Conservation (phyloP, 192 early-diverging fungal genomes). For the Backusella macrospora region DNA sequence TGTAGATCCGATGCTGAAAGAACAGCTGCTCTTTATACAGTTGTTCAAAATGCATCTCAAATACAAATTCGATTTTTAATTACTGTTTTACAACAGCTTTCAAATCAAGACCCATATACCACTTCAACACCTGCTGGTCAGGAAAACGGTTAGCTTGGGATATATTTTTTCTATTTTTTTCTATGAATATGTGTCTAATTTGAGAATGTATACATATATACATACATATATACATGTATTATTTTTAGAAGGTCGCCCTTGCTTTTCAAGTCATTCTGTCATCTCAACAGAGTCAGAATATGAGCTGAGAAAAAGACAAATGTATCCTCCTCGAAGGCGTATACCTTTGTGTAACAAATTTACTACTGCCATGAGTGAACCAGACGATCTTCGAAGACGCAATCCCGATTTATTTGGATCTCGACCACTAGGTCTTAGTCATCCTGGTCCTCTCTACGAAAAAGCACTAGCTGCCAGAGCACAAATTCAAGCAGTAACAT, state of each 20-base stretch:
- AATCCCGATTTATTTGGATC: slow-evolving; percentile 32
- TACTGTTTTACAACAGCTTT: slow-evolving; percentile 91
- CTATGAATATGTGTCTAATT: background rate
- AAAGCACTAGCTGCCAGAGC: slow-evolving; percentile 36
- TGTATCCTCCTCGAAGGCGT: slow-evolving; percentile 18
- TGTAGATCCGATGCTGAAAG: slow-evolving; percentile 89
- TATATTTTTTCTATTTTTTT: background rate
- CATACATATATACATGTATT: background rate
- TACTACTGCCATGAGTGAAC: slow-evolving; percentile 34
- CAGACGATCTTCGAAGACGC: slow-evolving; percentile 36
- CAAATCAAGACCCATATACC: slow-evolving; percentile 74
- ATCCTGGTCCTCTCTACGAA: slow-evolving; percentile 29
- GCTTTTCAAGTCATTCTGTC: slow-evolving; percentile 22
- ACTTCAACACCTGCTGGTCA: slow-evolving; percentile 52
- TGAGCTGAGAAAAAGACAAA: slow-evolving; percentile 29
- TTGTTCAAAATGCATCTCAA: slow-evolving; percentile 87
- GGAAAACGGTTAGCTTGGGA: slow-evolving; percentile 48
- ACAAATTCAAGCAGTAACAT: slow-evolving; percentile 22
- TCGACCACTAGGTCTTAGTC: slow-evolving; percentile 26
- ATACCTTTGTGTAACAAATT: slow-evolving; percentile 8
- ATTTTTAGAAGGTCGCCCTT: background rate
- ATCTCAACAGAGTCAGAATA: slow-evolving; percentile 35
- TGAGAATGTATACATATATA: background rate
- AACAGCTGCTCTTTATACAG: slow-evolving; percentile 89
- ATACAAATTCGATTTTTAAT: slow-evolving; percentile 96